phyloP scores from a whole-genome alignment of 345 rosid genomes.

The Bruguiera sexangula region DNA sequence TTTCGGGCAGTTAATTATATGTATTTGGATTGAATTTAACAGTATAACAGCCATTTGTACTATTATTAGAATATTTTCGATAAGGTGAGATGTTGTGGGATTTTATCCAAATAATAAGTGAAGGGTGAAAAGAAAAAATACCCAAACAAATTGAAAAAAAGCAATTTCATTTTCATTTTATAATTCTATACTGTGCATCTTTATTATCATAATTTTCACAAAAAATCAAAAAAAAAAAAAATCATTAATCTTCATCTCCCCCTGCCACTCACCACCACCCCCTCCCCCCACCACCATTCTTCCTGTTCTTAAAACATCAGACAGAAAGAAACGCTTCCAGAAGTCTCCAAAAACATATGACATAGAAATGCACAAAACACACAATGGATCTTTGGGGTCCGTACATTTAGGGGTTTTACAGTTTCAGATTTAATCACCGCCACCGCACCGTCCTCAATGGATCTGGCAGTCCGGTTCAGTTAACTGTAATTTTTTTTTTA shows the following conservation, averaged over 20 bases:
- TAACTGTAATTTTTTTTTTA: neutral
- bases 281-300: neutral
- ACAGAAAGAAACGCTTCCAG: neutral
- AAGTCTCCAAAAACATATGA: neutral
- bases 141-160: neutral
- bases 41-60: too few relatives aligned
- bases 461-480: constrained; percentile 14
- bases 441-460: neutral
- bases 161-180: constrained; percentile 1
- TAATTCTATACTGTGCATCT: too few relatives aligned
- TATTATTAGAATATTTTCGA: neutral
- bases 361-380: neutral
- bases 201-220: neutral
- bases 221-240: neutral
- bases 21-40: too few relatives aligned
- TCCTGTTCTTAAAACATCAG: neutral
- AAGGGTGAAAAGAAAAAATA: too few relatives aligned
- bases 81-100: constrained; percentile 45
- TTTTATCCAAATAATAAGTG: constrained; percentile 15
- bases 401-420: constrained; percentile 8
- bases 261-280: neutral
- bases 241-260: constrained; percentile 23
- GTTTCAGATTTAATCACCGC: constrained; percentile 1
- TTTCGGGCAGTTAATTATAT: too few relatives aligned
- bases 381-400: neutral